These are phyloP conservation scores for Avena eriantha DNA, from an alignment of 176 grass and related monocot genomes.

Conservation along the genomic window DNA sequence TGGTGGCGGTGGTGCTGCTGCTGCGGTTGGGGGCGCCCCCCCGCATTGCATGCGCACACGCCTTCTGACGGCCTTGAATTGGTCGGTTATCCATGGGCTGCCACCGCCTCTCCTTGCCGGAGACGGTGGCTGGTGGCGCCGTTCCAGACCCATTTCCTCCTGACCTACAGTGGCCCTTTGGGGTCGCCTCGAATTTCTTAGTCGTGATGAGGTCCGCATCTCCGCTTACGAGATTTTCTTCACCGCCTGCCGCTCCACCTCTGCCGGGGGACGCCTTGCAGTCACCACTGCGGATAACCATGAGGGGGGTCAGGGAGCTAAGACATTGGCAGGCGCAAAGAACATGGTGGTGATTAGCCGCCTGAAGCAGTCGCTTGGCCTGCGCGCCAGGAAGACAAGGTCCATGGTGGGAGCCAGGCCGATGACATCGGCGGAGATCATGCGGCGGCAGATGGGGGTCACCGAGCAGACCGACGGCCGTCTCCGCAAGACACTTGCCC, in stretches of 20 bases:
- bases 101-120: constrained; percentile 4
- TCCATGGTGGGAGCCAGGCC: constrained; percentile 40
- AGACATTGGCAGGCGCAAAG: background rate
- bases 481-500: constrained; percentile 46
- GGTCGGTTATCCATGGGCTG: constrained; percentile 11
- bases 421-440: constrained; percentile 68
- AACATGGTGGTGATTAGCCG: constrained; percentile 61
- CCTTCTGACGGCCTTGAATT: background rate
- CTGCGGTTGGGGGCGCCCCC: background rate
- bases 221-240: constrained; percentile 73
- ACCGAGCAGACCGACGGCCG: constrained; percentile 48
- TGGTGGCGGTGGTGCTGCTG: background rate
- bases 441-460: constrained; percentile 61
- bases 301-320: background rate
- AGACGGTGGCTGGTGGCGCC: constrained; percentile 22
- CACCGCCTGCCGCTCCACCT: constrained; percentile 46
- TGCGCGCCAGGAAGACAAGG: constrained; percentile 53
- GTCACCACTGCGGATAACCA: background rate
- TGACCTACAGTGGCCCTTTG: constrained; percentile 71
- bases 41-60: background rate
- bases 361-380: constrained; percentile 60
- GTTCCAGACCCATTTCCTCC: constrained; percentile 9
- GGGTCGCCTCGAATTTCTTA: constrained; percentile 54
- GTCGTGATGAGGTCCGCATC: constrained; percentile 52
- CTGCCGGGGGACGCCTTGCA: background rate